Evolutionary conservation across 2,329 filamentous ascomycete genomes (phyloP).

Genomic region (Pseudocercospora eumusae): DNA sequence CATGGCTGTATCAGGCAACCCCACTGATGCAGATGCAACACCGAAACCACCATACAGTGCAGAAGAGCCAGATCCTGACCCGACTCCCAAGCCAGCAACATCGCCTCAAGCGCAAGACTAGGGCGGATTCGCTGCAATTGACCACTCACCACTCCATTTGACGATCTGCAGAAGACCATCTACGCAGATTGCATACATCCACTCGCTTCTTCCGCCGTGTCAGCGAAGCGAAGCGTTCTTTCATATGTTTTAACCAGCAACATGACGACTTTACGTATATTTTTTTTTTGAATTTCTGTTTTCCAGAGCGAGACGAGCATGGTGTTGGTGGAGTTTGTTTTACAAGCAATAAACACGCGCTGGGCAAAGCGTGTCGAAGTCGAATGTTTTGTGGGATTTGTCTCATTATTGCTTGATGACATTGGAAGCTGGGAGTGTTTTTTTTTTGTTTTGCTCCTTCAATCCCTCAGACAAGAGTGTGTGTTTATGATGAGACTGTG

Average conservation of each 20-base stretch:
- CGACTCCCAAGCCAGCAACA: slow-evolving; percentile 43
- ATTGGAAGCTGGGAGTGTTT: background rate
- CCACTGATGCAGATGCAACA: slow-evolving; percentile 41
- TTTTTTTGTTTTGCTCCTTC: background rate
- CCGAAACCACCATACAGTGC: slow-evolving; percentile 39
- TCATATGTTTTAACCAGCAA: slow-evolving; percentile 21
- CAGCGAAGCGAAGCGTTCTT: slow-evolving; percentile 4
- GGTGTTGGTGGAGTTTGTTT: slow-evolving; percentile 37
- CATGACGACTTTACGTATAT: slow-evolving; percentile 25
- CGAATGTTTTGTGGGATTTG: background rate
- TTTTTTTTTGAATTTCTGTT: slow-evolving; percentile 19
- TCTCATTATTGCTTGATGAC: background rate
- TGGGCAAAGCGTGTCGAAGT: background rate
- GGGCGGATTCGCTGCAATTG: background rate
- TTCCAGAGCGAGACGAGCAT: slow-evolving; percentile 25
- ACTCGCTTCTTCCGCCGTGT: background rate
- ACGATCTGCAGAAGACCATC: slow-evolving; percentile 10
- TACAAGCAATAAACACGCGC: background rate
- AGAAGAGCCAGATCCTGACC: slow-evolving; percentile 42
- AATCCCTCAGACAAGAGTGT: background rate
- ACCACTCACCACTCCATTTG: background rate
- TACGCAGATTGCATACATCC: slow-evolving; percentile 12
- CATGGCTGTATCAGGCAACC: slow-evolving; percentile 35
- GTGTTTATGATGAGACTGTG: too few species aligned
- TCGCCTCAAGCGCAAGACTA: slow-evolving; percentile 24